These are phyloP conservation scores for Myochromella boudieri DNA, from an alignment of 768 basidiomycete genomes.

Conservation along the genomic window DNA sequence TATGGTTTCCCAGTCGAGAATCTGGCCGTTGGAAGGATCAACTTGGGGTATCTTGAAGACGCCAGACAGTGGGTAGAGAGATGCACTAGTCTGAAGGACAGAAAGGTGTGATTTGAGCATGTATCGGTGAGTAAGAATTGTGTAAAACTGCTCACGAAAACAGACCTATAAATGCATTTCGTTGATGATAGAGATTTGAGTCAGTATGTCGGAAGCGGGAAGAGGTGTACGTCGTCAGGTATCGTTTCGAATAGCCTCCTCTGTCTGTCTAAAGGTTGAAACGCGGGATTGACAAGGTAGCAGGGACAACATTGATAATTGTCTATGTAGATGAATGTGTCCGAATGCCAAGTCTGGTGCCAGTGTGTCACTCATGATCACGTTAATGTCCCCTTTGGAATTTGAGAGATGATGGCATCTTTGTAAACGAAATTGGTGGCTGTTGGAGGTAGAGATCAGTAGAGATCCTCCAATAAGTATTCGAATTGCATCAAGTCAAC, in stretches of 20 bases:
- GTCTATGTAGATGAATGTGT: slow-evolving; percentile 6
- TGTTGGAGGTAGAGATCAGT: too few relatives aligned
- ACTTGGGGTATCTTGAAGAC: slow-evolving; percentile 62
- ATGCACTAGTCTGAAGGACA: slow-evolving; percentile 57
- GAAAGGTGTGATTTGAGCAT: slow-evolving; percentile 61
- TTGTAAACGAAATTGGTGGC: too few relatives aligned
- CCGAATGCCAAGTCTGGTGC: too few relatives aligned
- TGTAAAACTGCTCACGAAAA: background rate
- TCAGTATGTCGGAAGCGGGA: slow-evolving; percentile 17
- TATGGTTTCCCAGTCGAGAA: slow-evolving; percentile 58
- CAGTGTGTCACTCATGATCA: too few relatives aligned
- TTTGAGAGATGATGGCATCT: too few relatives aligned
- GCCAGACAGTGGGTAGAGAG: slow-evolving; percentile 44
- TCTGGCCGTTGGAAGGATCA: slow-evolving; percentile 36
- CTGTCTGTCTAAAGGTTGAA: slow-evolving; percentile 29
- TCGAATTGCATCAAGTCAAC: too few relatives aligned
- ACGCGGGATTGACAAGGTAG: slow-evolving; percentile 20
- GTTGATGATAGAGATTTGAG: slow-evolving; percentile 16
- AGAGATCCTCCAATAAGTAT: too few relatives aligned
- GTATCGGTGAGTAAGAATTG: slow-evolving; percentile 12
- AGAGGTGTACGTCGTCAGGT: slow-evolving; percentile 20
- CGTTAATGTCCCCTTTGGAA: too few relatives aligned
- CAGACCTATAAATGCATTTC: slow-evolving; percentile 10
- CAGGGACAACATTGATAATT: slow-evolving; percentile 13
- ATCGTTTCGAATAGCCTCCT: slow-evolving; percentile 35